Base-by-base conservation (phyloP, 2,329 filamentous ascomycete species). In the Diplocarpon mali region DNA sequence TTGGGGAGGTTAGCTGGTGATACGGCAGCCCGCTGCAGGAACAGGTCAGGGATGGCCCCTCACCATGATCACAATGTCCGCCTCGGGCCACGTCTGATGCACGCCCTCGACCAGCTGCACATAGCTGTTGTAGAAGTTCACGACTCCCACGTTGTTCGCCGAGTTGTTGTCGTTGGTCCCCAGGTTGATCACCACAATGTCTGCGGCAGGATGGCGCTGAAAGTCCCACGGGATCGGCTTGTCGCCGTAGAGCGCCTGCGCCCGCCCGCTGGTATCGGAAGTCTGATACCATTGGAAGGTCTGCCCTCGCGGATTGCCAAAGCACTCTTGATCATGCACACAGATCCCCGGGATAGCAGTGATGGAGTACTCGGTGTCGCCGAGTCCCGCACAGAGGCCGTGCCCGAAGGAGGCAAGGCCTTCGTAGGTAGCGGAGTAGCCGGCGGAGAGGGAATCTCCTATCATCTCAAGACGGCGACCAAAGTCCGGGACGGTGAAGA, bases 331-430 rank as follows among this genome's bases (percentile, higher is more conserved):
- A 51, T 79, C 73, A 13, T 67, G 64, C 2, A 75, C 64, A 51
- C 75, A 79, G 39, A 76, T 75, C 4, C 75, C 75, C 0, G 75
- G 73, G 46, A 75, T 76, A 0, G 71, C 72, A 0, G 72, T 76
- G 35, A 80, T 68, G 14, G 67, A 69, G 54, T 73, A 78, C 52
- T 80, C 76, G 2, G 71, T 72, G 35, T 75, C 67, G 2, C 76
- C 76, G 1, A 80, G 59, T 0, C 76, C 76, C 5, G 70, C 70
- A 1, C 68, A 70, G 13, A 77, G 67, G 13, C 69, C 69, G 58
- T 73, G 78, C 1, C 70, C 68, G 57, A 72, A 80, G 15, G 71
- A 70, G 0, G 71, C 72, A 3, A 80, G 57, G 0, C 71, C 69
- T 59, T 80, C 76, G 44, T 76, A 75, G 2, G 71, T 72, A n/a